Conservation (phyloP, 2,329 filamentous ascomycete genomes). For the Colletotrichum sp. region DNA sequence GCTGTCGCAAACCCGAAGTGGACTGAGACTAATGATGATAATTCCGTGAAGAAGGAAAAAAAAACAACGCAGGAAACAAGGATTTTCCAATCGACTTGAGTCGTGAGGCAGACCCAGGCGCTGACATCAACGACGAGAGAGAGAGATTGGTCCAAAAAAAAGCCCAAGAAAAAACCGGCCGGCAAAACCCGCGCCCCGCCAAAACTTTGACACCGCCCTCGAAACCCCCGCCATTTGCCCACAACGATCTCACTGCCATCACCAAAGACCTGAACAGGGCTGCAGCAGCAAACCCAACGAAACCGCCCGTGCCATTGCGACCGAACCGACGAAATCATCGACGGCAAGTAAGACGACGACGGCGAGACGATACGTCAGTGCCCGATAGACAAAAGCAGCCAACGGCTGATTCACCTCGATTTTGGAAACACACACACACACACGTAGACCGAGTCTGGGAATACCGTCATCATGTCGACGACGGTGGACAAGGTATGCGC, state of each 20-base stretch:
- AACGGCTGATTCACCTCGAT: not conserved
- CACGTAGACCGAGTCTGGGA: not conserved
- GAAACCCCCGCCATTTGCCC: constrained; percentile 17
- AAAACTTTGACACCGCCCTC: constrained; percentile 42
- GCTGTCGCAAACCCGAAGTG: not conserved
- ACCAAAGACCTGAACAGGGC: not conserved
- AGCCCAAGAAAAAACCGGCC: not conserved
- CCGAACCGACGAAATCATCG: not conserved
- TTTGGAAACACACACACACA: not conserved
- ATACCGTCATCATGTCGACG: constrained; percentile 78
- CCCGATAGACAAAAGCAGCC: not conserved
- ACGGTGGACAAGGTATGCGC: constrained; percentile 88
- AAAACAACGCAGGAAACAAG: not conserved
- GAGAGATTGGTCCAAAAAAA: not conserved
- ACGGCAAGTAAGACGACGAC: not conserved
- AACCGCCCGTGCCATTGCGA: not conserved
- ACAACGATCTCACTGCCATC: not conserved
- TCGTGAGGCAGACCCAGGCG: not conserved
- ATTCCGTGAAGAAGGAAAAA: not conserved
- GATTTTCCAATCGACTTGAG: not conserved
- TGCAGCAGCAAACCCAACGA: not conserved
- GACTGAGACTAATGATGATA: not conserved
- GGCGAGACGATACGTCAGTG: too few species aligned
- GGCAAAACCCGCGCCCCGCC: constrained; percentile 20
- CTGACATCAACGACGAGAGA: not conserved